These are phyloP conservation scores for Aspergillus sergii DNA, from an alignment of 2,329 filamentous ascomycete genomes.

Conservation along the genomic window DNA sequence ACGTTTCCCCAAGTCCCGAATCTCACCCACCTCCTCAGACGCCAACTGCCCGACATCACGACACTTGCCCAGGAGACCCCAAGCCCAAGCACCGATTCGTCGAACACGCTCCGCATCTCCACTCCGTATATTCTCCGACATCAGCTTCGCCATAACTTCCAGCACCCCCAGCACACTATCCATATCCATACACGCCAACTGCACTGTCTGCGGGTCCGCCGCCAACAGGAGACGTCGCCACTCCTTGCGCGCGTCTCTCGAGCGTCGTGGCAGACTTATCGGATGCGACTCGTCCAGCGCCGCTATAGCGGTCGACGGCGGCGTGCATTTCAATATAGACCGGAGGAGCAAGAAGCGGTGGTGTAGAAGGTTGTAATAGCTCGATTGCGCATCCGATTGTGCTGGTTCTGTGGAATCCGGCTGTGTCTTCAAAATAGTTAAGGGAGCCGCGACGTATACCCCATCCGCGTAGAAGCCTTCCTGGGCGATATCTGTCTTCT, in stretches of 20 bases:
- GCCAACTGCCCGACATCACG: conserved; percentile 74
- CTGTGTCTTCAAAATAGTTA: not conserved
- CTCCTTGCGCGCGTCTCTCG: conserved; percentile 56
- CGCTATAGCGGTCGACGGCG: conserved; percentile 56
- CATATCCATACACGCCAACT: conserved; percentile 59
- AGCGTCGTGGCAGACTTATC: conserved; percentile 57
- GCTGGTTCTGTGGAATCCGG: conserved; percentile 27
- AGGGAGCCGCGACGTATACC: conserved; percentile 7
- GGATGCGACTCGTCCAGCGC: conserved; percentile 58
- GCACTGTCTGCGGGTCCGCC: conserved; percentile 51
- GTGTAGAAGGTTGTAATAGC: conserved; percentile 69
- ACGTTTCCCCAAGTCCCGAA: conserved; percentile 78
- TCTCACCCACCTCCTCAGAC: conserved; percentile 72
- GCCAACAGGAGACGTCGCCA: conserved; percentile 51
- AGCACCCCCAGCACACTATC: conserved; percentile 68
- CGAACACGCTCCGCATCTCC: conserved; percentile 62
- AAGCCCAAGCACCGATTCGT: conserved; percentile 79
- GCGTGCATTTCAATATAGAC: conserved; percentile 57
- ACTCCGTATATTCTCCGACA: conserved; percentile 65
- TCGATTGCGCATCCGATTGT: conserved; percentile 58
- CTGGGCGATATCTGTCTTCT: not conserved
- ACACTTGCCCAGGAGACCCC: conserved; percentile 76
- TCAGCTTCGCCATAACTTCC: conserved; percentile 58
- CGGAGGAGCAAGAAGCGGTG: conserved; percentile 69
- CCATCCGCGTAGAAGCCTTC: conserved; percentile 10